These are phyloP conservation scores for Peterozyma toletana DNA, from an alignment of 805 yeast species.

Conservation along the genomic window DNA sequence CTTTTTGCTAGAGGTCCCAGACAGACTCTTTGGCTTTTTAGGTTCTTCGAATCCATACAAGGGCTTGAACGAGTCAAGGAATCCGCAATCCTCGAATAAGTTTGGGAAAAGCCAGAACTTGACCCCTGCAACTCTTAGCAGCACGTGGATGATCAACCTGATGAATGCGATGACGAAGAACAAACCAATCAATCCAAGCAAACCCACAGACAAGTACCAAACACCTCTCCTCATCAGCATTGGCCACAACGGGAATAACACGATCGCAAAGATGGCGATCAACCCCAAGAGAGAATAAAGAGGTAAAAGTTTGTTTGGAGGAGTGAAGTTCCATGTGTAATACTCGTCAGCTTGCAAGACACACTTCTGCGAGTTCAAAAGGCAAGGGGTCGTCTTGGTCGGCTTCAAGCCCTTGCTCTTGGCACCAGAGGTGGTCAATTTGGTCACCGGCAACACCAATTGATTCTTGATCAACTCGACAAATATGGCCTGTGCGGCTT, in stretches of 20 bases:
- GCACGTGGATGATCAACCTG: constrained; percentile 63
- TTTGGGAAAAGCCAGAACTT: constrained; percentile 90
- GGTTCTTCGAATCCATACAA: constrained; percentile 66
- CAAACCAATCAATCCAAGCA: constrained; percentile 63
- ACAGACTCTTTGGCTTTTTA: constrained; percentile 5
- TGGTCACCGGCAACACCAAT: constrained; percentile 68
- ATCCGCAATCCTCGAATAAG: constrained; percentile 91
- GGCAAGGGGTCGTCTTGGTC: constrained; percentile 55
- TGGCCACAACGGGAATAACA: constrained; percentile 96
- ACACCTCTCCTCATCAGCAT: constrained; percentile 79
- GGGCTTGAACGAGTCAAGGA: constrained; percentile 86
- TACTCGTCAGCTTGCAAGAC: constrained; percentile 59
- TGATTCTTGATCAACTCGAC: constrained; percentile 65
- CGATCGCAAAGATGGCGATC: constrained; percentile 52
- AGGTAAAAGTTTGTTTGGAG: constrained; percentile 59
- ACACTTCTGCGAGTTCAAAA: constrained; percentile 50
- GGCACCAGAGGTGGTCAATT: constrained; percentile 63
- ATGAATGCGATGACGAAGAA: constrained; percentile 76
- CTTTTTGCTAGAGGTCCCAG: too few species aligned
- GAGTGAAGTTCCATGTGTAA: constrained; percentile 76
- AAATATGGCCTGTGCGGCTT: constrained; percentile 56
- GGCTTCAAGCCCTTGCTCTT: constrained; percentile 56
- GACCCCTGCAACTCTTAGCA: constrained; percentile 53
- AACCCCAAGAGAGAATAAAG: constrained; percentile 60
- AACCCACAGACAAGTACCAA: constrained; percentile 79